A percentile compares a stretch with the other conserved stretches of the same genome.
phyloP scores from a whole-genome alignment of 495 filamentous ascomycete genomes.

The Tuber brumale region DNA sequence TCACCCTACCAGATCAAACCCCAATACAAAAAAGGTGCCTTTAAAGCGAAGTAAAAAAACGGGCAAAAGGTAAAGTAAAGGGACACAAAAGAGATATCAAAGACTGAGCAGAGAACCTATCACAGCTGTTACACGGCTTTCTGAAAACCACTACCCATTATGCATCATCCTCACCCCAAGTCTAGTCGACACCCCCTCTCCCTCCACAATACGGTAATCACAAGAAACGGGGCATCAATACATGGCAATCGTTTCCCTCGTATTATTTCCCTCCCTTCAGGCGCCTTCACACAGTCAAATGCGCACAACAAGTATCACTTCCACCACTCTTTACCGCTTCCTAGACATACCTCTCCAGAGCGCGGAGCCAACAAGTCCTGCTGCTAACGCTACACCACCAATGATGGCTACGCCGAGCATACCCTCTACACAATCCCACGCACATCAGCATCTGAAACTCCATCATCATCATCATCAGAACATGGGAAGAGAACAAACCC shows the following conservation, averaged over 20 bases:
- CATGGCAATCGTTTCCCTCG: neutral
- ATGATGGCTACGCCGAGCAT: constrained; percentile 94
- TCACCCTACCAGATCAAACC: neutral
- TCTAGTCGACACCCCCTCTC: neutral
- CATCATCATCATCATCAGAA: neutral
- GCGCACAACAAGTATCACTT: neutral
- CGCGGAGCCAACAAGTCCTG: constrained; percentile 84
- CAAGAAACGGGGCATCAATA: constrained; percentile 25
- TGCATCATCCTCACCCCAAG: neutral
- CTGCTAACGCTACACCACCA: constrained; percentile 84
- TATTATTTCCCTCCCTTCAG: neutral
- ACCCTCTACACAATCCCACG: constrained; percentile 54
- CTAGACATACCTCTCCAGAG: constrained; percentile 64
- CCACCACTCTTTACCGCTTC: constrained; percentile 43
- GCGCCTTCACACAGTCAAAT: constrained; percentile 4
- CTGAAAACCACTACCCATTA: neutral
- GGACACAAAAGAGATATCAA: neutral
- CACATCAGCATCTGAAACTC: constrained; percentile 11
- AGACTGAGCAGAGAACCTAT: neutral
- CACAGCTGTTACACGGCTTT: neutral
- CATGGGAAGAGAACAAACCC: constrained; percentile 25
- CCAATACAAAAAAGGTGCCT: neutral
- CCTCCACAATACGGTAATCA: constrained; percentile 6
- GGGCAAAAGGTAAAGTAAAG: neutral
- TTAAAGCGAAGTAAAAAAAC: neutral